Base-by-base conservation (phyloP, 805 yeast genomes). In the Naumovozyma dairenensis region DNA sequence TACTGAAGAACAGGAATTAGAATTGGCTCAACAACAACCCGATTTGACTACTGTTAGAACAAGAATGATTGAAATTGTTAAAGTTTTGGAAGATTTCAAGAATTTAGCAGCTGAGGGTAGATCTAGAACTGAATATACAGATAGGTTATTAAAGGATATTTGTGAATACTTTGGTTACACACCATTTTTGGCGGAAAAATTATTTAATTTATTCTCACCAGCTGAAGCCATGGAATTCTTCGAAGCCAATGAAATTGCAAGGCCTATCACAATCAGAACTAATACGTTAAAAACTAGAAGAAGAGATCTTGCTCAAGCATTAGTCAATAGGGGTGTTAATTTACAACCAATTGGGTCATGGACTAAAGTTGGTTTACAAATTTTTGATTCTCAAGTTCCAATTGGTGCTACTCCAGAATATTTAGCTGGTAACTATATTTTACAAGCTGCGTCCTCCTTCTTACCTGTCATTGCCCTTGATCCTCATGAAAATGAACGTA, bases 401-500 rank as follows among this genome's bases (percentile, higher is more conserved):
- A 83, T 92, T 48, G 99, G 99, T 61, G 98, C 99, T 29, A 92
- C 99, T 6, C 98, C 99, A 28, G 99, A 92, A 63, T 92, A 92
- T 57, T 68, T 92, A 53, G 94, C 97, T 10, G 99, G 99, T 53
- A 95, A 92, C 55, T 92, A 92, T 63, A 92, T 92, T 42, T 66
- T 92, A 50, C 99, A 92, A 63, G 99, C 99, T 28, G 99, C 99
- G 16, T 87, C 96, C 5, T 87, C 97, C 7, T 92, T 89, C 62
- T 65, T 92, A 54, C 99, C 99, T 6, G 96, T 87, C 15, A 84
- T 92, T 89, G 99, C 99, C 1, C 66, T 92, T 48, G 89, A 78
- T 42, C 98, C 99, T n/a, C 93, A 86, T 58, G 96, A 86, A 61
- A 78, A 82, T 55, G 99, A 92, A 66, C 80, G 98, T 53, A 71